Evolutionary conservation across 1,284 basidiomycete genomes (phyloP).

Genomic region (Puccinia triticina): DNA sequence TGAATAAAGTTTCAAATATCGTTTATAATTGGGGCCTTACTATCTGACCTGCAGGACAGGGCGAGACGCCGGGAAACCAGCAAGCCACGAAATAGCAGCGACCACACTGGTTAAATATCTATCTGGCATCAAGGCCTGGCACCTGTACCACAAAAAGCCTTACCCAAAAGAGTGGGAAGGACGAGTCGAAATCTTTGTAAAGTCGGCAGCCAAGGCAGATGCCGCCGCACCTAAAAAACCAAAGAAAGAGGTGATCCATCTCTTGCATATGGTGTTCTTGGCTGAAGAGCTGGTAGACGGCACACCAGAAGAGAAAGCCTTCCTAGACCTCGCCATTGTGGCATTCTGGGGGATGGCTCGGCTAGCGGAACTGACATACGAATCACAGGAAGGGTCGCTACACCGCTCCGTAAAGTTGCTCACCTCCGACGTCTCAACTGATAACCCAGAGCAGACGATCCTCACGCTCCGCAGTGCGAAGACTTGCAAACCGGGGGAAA

Average conservation of each 20-base stretch:
- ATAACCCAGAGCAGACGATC: no score
- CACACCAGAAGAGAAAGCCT: not conserved
- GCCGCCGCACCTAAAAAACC: not conserved
- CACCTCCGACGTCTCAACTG: not conserved
- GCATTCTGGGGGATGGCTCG: conserved; percentile 37
- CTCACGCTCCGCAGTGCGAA: no score
- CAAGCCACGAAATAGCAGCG: not conserved
- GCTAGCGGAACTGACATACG: conserved; percentile 13
- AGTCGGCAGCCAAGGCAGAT: not conserved
- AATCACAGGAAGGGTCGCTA: not conserved
- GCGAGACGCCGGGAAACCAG: not conserved
- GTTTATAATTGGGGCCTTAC: no score
- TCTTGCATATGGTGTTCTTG: not conserved
- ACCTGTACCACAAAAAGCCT: not conserved
- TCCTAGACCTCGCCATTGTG: no score
- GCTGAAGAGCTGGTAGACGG: no score
- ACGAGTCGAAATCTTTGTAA: not conserved
- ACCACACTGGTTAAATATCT: not conserved
- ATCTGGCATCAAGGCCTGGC: not conserved
- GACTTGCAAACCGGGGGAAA: no score
- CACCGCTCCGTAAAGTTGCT: not conserved
- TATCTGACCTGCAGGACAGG: no score
- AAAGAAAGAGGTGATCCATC: not conserved
- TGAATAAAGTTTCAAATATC: no score
- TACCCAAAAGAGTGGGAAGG: not conserved